Evolutionary conservation across 306 rosid genomes (phyloP).

Genomic region (barrel medic (Medicago truncatula)): MtrunA17r5.0-ANR NC_053044.1:34704001-34704500

Average conservation of each 20-base stretch:
- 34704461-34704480: slow-evolving; percentile 83
- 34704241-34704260: slow-evolving; percentile 44
- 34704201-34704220: slow-evolving; percentile 34
- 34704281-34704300: slow-evolving; percentile 57
- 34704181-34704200: slow-evolving; percentile 28
- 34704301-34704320: slow-evolving; percentile 72
- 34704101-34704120: neutral
- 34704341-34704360: slow-evolving; percentile 66
- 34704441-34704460: slow-evolving; percentile 84
- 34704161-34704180: slow-evolving; percentile 29
- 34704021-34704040: neutral
- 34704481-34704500: slow-evolving; percentile 90
- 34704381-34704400: slow-evolving; percentile 20
- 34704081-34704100: too few relatives aligned
- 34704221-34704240: slow-evolving; percentile 44
- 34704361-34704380: slow-evolving; percentile 54
- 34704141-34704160: slow-evolving; percentile 12
- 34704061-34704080: too few relatives aligned
- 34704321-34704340: slow-evolving; percentile 63
- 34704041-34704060: neutral
- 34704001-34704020: neutral
- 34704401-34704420: slow-evolving; percentile 44
- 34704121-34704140: slow-evolving; percentile 2
- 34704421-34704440: slow-evolving; percentile 77
- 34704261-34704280: slow-evolving; percentile 57